Base-by-base conservation (phyloP, 1,284 basidiomycete species). In the Chondrostereum purpureum region DNA sequence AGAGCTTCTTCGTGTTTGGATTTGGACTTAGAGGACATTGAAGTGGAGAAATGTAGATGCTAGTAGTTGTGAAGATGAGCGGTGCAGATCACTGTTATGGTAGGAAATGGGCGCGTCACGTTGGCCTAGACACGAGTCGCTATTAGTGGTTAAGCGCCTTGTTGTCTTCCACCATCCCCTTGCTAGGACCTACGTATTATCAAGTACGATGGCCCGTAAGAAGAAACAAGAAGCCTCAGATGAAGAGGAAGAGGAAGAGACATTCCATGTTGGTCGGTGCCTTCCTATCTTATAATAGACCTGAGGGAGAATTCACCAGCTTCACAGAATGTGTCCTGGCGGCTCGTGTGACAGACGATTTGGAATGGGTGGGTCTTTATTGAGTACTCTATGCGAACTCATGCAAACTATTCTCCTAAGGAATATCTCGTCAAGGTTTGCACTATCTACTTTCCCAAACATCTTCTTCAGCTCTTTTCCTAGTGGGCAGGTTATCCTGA, bases 1-100 rank as follows among this genome's bases (percentile, higher is more conserved):
- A 91, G 79, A 13, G 90, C 92, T 62, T 96, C 92, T 59, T 92
- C 80, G 46, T 88, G 83, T 63, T 92, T 92, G 41, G 87, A 84
- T 69, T 87, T 89, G 39, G 80, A 66, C 60, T 82, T 86, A 42
- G 72, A 63, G 20, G 71, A 54, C 70, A 75, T 75, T 45, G 46
- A 53, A 45, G 42, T 31, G 46, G 39, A 43, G 44, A 39, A 39
- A n/a, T 34, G 31, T 22, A 39, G 16, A 16, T 39, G 22, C 19
- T 41, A 18, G 17, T 21, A 20, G 3, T 14, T 19, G 21, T 18
- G n/a, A n/a, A n/a, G n/a, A n/a, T n/a, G n/a, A n/a, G n/a, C n/a
- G n/a, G n/a, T n/a, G n/a, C n/a, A n/a, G n/a, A n/a, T n/a, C 8
- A 31, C n/a, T 8, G 27, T 31, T 31, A 31, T 31, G n/a, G n/a